Percentiles rank a stretch among this genome's conserved stretches.
Evolutionary conservation across 805 yeast genomes (phyloP).

Genomic region (Wickerhamiella galacta): DNA sequence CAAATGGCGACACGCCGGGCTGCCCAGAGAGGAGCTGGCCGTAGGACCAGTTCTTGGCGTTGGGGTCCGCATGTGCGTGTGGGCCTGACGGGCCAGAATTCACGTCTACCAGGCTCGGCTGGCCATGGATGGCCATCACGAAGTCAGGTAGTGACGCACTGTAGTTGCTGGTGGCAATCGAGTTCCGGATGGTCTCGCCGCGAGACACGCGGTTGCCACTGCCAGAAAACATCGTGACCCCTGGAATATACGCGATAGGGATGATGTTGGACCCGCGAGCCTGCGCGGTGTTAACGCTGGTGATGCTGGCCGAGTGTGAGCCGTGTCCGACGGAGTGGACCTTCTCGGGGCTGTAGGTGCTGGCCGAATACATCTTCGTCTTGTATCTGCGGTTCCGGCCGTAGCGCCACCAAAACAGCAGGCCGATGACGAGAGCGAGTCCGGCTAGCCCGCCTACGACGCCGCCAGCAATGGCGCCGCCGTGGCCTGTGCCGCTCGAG

Average conservation of each 20-base stretch:
- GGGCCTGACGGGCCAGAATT: no score
- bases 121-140: slow-evolving; percentile 56
- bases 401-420: slow-evolving; percentile 24
- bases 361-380: neutral
- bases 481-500: slow-evolving; percentile 14
- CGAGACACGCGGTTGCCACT: slow-evolving; percentile 7
- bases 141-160: slow-evolving; percentile 30
- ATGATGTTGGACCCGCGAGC: slow-evolving; percentile 65
- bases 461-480: slow-evolving; percentile 59
- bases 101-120: slow-evolving; percentile 53
- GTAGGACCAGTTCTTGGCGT: no score
- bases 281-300: slow-evolving; percentile 17
- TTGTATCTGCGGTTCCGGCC: neutral
- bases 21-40: no score
- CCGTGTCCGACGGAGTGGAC: neutral
- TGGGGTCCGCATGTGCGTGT: no score
- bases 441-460: slow-evolving; percentile 46
- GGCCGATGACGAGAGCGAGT: slow-evolving; percentile 24
- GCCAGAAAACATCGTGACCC: slow-evolving; percentile 35
- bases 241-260: slow-evolving; percentile 89
- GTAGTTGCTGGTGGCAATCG: slow-evolving; percentile 25
- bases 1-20: no score
- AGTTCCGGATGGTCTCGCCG: slow-evolving; percentile 18
- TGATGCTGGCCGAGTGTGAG: slow-evolving; percentile 7
- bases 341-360: neutral